phyloP scores from a whole-genome alignment of 805 yeast species.

The Starmerella bombicola region DNA sequence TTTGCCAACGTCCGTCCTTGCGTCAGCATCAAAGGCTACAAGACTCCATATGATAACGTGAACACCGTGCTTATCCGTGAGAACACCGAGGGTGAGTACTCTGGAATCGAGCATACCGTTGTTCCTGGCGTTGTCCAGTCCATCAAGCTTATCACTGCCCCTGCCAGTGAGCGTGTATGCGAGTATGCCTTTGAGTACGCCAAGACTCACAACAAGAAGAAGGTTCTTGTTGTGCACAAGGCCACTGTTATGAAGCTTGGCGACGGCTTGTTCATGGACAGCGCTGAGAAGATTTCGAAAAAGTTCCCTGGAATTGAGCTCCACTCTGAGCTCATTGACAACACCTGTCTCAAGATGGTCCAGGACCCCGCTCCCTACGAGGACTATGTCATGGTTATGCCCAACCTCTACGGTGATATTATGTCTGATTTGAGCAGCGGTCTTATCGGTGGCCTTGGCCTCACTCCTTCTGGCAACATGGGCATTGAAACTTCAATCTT shows the following conservation, averaged over 20 bases:
- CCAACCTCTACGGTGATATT: constrained; percentile 98
- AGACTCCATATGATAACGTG: constrained; percentile 80
- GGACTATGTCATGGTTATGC: constrained; percentile 93
- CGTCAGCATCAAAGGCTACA: constrained; percentile 81
- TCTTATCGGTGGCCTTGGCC: constrained; percentile 95
- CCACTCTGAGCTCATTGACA: constrained; percentile 81
- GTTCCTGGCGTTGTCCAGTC: constrained; percentile 98
- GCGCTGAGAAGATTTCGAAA: constrained; percentile 78
- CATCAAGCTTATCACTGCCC: constrained; percentile 90
- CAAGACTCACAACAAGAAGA: constrained; percentile 69
- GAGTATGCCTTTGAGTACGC: constrained; percentile 97
- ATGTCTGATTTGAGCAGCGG: constrained; percentile 97
- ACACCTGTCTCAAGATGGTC: constrained; percentile 84
- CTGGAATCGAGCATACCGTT: constrained; percentile 96
- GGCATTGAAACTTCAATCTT: constrained; percentile 96
- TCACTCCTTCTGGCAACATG: constrained; percentile 98
- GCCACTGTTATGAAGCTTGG: constrained; percentile 97
- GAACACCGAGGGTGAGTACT: constrained; percentile 97
- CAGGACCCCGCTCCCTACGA: constrained; percentile 78
- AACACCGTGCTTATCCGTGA: constrained; percentile 95
- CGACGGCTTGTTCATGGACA: constrained; percentile 89
- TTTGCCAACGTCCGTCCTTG: constrained; percentile 98
- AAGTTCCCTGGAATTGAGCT: constrained; percentile 85
- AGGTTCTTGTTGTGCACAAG: constrained; percentile 91
- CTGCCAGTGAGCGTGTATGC: constrained; percentile 92